These are phyloP conservation scores for Trebouxia sp. DNA, from an alignment of 139 green algal species.

Conservation along the genomic window DNA sequence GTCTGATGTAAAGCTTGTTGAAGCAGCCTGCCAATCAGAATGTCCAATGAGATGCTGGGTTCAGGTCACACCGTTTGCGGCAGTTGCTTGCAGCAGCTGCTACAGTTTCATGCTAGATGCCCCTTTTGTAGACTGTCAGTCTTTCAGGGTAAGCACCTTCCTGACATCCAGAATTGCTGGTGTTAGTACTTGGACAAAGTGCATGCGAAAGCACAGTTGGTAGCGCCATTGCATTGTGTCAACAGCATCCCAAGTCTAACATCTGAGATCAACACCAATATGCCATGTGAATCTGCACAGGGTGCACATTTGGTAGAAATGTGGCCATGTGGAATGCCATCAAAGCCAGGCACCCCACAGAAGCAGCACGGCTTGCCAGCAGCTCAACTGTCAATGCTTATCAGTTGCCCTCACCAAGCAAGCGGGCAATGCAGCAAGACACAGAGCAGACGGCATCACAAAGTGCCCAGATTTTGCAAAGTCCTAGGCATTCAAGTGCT, in stretches of 20 bases:
- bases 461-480: no score
- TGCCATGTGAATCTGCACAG: neutral
- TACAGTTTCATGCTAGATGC: neutral
- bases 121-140: neutral
- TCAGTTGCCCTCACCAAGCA: neutral
- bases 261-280: no score
- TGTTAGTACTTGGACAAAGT: no score
- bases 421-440: no score
- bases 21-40: no score
- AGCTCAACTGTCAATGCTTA: neutral
- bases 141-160: neutral
- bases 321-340: conserved; percentile 14
- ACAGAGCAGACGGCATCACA: no score
- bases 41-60: no score
- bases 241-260: no score
- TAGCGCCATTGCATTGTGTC: no score
- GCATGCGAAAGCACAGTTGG: no score
- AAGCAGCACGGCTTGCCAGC: neutral
- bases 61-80: conserved; percentile 9
- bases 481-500: no score
- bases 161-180: no score
- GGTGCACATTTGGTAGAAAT: neutral
- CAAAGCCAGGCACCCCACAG: neutral
- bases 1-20: neutral
- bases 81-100: neutral